These are phyloP conservation scores for Pseudophaeomoniella oleicola DNA, from an alignment of 2,329 filamentous ascomycete genomes.

Conservation along the genomic window DNA sequence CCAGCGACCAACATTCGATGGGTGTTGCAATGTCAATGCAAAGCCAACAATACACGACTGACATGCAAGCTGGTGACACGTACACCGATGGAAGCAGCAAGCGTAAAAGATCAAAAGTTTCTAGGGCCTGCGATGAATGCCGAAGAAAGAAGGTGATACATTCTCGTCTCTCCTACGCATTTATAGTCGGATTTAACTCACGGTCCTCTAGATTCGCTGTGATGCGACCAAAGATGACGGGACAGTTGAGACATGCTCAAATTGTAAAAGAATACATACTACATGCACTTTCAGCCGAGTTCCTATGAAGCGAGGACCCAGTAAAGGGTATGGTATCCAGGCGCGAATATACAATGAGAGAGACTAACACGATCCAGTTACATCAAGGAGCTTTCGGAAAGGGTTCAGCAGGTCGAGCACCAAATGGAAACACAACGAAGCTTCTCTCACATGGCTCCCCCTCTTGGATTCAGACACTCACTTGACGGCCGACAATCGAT, in stretches of 20 bases:
- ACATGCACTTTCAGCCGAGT: conserved; percentile 73
- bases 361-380: too few species aligned
- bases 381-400: conserved; percentile 80
- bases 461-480: conserved; percentile 24
- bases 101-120: conserved; percentile 71
- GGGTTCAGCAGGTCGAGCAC: conserved; percentile 68
- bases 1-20: neutral
- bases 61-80: neutral
- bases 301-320: conserved; percentile 76
- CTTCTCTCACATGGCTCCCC: conserved; percentile 26
- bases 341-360: too few species aligned
- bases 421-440: conserved; percentile 43
- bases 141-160: conserved; percentile 57
- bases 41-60: neutral
- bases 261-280: conserved; percentile 64
- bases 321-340: conserved; percentile 54
- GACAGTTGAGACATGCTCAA: conserved; percentile 56
- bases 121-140: conserved; percentile 78
- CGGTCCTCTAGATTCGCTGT: conserved; percentile 51
- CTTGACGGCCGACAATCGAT: conserved; percentile 6
- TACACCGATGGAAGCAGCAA: conserved; percentile 47
- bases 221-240: conserved; percentile 60
- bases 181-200: neutral
- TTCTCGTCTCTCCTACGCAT: conserved; percentile 3
- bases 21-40: neutral